Conservation (phyloP, 2,329 filamentous ascomycete species). For the Cadophora luteo-olivacea region DNA sequence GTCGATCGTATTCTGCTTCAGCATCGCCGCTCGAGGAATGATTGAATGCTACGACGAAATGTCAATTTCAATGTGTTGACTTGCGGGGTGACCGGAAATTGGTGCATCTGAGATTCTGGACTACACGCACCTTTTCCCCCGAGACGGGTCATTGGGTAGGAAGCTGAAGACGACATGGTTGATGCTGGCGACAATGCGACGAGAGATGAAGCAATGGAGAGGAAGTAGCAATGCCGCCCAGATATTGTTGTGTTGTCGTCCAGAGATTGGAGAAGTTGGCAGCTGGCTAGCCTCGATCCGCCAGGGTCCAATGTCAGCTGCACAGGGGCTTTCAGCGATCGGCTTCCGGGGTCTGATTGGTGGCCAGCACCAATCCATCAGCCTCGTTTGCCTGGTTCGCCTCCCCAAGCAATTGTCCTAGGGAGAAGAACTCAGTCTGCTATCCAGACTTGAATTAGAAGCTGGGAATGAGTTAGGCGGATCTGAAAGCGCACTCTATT, state of each 20-base stretch:
- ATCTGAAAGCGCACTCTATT: neutral
- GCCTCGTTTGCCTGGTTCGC: neutral
- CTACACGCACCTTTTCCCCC: conserved; percentile 37
- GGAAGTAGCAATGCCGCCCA: neutral
- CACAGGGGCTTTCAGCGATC: conserved; percentile 14
- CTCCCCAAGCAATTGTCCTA: neutral
- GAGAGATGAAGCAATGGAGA: neutral
- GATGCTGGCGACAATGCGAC: conserved; percentile 7
- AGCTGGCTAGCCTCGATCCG: conserved; percentile 12
- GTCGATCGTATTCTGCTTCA: conserved; percentile 90
- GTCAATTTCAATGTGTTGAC: conserved; percentile 22
- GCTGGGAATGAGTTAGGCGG: neutral
- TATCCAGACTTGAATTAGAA: neutral
- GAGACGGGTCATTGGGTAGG: conserved; percentile 37
- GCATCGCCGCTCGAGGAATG: conserved; percentile 69
- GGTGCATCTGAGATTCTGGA: conserved; percentile 10
- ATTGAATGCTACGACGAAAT: conserved; percentile 70
- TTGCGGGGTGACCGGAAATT: neutral
- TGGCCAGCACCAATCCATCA: neutral
- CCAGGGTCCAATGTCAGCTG: conserved; percentile 2
- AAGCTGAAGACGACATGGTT: conserved; percentile 19
- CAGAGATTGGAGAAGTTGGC: conserved; percentile 10
- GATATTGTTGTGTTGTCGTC: neutral
- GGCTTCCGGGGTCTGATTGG: neutral
- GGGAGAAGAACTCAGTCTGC: neutral